A percentile compares a stretch with the other conserved stretches of the same genome.
Evolutionary conservation across 306 rosid species (phyloP).

Genomic region (Cyamopsis tetragonoloba): DNA sequence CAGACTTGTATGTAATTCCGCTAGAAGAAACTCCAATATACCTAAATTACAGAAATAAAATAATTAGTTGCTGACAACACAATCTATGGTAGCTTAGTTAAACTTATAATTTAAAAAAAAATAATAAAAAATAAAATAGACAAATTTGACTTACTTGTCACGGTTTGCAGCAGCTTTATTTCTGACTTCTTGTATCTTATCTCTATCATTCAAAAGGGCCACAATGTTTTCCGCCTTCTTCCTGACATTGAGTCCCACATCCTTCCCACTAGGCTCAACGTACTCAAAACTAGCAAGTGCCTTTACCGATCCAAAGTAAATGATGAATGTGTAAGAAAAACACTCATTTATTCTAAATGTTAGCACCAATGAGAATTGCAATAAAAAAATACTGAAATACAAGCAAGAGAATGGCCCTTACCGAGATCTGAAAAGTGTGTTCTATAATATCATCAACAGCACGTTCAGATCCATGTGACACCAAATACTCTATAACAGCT

Average conservation of each 20-base stretch:
- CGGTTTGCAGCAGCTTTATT: constrained; percentile 93
- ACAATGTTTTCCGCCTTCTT: constrained; percentile 82
- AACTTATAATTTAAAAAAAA: constrained; percentile 8
- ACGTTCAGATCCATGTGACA: constrained; percentile 92
- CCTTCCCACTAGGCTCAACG: constrained; percentile 98
- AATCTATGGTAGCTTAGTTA: constrained; percentile 18
- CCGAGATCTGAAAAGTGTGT: constrained; percentile 96
- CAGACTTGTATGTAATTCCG: constrained; percentile 73
- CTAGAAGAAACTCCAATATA: constrained; percentile 92
- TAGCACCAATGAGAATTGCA: constrained; percentile 27
- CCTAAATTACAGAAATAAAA: constrained; percentile 42
- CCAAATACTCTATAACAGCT: constrained; percentile 95
- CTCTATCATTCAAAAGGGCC: constrained; percentile 80
- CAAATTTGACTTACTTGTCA: constrained; percentile 66
- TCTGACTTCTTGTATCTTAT: constrained; percentile 86
- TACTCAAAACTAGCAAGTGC: constrained; percentile 91
- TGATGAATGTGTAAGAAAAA: constrained; percentile 15
- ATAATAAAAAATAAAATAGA: neutral
- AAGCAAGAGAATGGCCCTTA: constrained; percentile 34
- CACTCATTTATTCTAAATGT: neutral
- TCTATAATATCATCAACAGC: constrained; percentile 97
- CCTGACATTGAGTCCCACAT: constrained; percentile 90
- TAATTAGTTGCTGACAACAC: constrained; percentile 22
- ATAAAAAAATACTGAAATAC: constrained; percentile 3
- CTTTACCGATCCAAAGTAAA: constrained; percentile 46